phyloP scores from a whole-genome alignment of 1,284 basidiomycete genomes.

The Melampsora medusae region DNA sequence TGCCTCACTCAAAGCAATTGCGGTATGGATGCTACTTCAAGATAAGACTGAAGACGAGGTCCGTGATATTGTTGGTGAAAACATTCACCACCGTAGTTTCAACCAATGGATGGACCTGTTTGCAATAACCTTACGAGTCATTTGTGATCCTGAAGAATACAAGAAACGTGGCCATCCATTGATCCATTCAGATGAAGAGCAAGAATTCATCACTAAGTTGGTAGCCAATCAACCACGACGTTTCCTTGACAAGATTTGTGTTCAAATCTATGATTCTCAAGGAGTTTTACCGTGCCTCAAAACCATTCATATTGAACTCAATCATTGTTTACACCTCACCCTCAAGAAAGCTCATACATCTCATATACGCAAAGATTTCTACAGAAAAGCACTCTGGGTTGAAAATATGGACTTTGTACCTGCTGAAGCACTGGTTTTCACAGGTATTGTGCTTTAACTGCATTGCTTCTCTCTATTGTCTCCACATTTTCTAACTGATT shows the following conservation, averaged over 20 bases:
- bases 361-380: conserved; percentile 6
- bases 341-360: background rate
- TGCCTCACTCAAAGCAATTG: too few species aligned
- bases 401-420: background rate
- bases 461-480: background rate
- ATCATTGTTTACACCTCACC: background rate
- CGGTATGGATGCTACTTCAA: too few species aligned
- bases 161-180: background rate
- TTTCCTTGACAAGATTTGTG: conserved; percentile 13
- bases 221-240: background rate
- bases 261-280: background rate
- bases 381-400: background rate
- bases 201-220: background rate
- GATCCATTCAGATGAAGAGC: background rate
- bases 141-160: conserved; percentile 9
- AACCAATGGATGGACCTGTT: background rate
- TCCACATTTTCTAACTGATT: background rate
- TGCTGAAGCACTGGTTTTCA: conserved; percentile 2
- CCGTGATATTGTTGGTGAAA: too few species aligned
- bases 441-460: background rate
- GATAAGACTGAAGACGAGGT: too few species aligned
- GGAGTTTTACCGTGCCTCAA: background rate
- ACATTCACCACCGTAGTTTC: background rate
- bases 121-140: background rate
- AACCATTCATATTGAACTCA: background rate